Conservation (phyloP, 495 filamentous ascomycete species). For the Penicillium pancosmium region DNA sequence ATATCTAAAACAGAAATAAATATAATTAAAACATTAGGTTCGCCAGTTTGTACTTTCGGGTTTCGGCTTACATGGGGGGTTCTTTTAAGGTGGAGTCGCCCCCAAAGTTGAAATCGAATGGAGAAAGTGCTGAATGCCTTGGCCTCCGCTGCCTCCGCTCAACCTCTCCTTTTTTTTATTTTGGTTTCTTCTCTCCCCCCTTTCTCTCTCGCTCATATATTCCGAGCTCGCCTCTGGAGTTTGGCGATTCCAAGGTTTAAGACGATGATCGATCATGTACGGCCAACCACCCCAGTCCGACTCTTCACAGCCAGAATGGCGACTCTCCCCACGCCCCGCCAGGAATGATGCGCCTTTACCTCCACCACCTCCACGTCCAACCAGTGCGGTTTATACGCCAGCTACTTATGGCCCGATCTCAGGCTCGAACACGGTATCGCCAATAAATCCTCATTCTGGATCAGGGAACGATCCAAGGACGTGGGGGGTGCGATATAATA, state of each 20-base stretch:
- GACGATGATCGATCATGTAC: constrained; percentile 29
- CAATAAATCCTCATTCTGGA: not conserved
- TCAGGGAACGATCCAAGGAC: constrained; percentile 36
- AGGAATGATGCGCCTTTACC: constrained; percentile 21
- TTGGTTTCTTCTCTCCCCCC: not conserved
- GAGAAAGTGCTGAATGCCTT: not conserved
- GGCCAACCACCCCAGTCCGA: constrained; percentile 23
- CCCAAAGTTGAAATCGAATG: too few relatives aligned
- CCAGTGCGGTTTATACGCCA: constrained; percentile 37
- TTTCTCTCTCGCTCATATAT: not conserved
- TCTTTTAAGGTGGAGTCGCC: not conserved
- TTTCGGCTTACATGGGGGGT: too few relatives aligned
- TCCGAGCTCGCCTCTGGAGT: too few relatives aligned
- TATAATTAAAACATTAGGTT: too few relatives aligned
- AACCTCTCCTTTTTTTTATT: not conserved
- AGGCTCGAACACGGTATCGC: constrained; percentile 19
- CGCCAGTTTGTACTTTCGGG: too few relatives aligned
- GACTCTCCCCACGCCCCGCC: constrained; percentile 27
- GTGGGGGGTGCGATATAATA: constrained; percentile 52
- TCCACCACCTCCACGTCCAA: constrained; percentile 24
- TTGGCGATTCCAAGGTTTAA: too few relatives aligned
- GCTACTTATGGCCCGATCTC: constrained; percentile 45
- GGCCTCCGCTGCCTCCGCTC: not conserved
- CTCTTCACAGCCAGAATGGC: constrained; percentile 51
- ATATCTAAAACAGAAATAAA: too few relatives aligned